Base-by-base conservation (phyloP, 495 filamentous ascomycete species). In the Penicillium riverlandense region DNA sequence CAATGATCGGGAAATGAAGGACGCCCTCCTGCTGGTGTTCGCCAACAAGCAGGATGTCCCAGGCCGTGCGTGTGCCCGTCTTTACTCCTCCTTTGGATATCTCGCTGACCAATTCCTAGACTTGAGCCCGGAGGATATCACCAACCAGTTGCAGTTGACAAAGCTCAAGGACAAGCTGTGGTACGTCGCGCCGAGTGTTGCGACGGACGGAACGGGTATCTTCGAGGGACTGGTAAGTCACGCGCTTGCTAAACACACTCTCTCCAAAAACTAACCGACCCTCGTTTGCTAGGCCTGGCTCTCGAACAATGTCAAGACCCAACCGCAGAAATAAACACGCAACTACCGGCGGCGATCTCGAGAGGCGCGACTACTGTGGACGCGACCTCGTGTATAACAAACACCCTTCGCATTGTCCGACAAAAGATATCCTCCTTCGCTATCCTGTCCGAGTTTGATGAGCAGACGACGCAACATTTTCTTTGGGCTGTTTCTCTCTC, bases 1-100 rank as follows among this genome's bases (percentile, higher is more conserved):
- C 62, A 86, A 90, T 57, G 92, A 98, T 59, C 78, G 90, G 37
- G 92, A 98, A 78, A 97, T 98, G 92, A 92, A 90, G 69, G 92
- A 98, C 61, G 87, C 88, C 16, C 67, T 96, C 52, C 69, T 98
- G 41, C 67, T 98, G 33, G 92, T 98, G 28, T 96, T 98, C 65
- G 94, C 94, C 16, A 98, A 98, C 67, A 98, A 97, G 77, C 92
- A 97, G 66, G 94, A 97, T 77, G 73, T 96, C 41, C 64, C 63
- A 32, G 87, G 85, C 54, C 87, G 91, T 96, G 74, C 40, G 82
- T 72, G 15, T 46, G 34, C 16, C 32, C 27, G 34, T 16, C 12
- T 31, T 30, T 22, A 30, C 27, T 22, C 35, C 12, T 0, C 11
- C 35, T 43, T 11, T 40, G 15, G 13, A 13, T 29, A 15, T 31